phyloP scores from a whole-genome alignment of 345 rosid genomes.

The Dimocarpus longan region DNA sequence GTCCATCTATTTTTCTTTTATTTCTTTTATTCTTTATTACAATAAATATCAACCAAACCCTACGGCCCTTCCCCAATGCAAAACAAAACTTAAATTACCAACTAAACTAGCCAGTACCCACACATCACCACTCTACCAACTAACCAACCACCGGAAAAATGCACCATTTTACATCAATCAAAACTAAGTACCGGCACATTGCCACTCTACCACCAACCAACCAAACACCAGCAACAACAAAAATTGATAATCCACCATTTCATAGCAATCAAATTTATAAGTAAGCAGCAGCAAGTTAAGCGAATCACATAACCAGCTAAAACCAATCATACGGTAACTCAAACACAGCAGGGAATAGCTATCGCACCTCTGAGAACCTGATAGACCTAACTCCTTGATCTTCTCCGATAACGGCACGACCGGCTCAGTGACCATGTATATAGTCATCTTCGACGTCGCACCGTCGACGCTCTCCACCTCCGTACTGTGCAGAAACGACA shows the following conservation, averaged over 20 bases:
- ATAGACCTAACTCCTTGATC: conserved; percentile 89
- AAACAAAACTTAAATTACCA: not conserved
- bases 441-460: conserved; percentile 63
- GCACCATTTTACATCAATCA: not conserved
- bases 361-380: conserved; percentile 81
- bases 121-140: not conserved
- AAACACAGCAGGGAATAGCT: not conserved
- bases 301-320: not conserved
- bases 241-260: not conserved
- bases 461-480: conserved; percentile 87
- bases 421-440: conserved; percentile 97
- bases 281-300: not conserved
- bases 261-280: not conserved
- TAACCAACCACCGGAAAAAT: not conserved
- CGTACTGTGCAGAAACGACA: conserved; percentile 92
- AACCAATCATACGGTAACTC: not conserved
- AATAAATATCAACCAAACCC: not conserved
- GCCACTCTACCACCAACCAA: not conserved
- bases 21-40: not conserved
- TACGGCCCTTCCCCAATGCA: not conserved
- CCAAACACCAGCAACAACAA: not conserved
- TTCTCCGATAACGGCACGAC: conserved; percentile 96
- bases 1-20: not conserved
- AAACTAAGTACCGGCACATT: not conserved
- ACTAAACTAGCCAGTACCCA: not conserved